Evolutionary conservation across 2,329 filamentous ascomycete genomes (phyloP).

Genomic region (Colletotrichum melonis): DNA sequence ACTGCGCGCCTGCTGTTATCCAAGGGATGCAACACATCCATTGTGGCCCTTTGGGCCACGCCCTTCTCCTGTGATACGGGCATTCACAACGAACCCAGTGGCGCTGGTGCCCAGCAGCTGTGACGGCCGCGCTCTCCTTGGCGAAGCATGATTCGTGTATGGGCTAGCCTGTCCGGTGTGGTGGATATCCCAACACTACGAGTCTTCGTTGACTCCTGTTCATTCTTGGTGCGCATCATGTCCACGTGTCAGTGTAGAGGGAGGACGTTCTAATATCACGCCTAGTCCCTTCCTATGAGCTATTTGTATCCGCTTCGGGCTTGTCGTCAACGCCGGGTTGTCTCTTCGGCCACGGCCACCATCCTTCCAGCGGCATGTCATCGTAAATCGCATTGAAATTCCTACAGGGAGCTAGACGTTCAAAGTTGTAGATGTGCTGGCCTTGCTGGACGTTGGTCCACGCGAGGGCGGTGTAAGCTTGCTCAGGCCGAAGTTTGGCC

Average conservation of each 20-base stretch:
- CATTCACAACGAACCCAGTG: constrained; percentile 20
- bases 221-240: too few relatives aligned
- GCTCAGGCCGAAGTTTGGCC: not conserved
- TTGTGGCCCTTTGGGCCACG: too few relatives aligned
- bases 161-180: constrained; percentile 20
- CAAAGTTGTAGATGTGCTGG: not conserved
- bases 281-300: too few relatives aligned
- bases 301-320: too few relatives aligned
- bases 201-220: too few relatives aligned
- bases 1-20: too few relatives aligned
- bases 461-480: not conserved
- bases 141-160: constrained; percentile 26
- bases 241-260: too few relatives aligned
- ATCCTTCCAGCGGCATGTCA: constrained; percentile 27
- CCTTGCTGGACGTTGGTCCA: not conserved
- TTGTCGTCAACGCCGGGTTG: not conserved
- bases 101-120: not conserved
- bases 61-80: not conserved
- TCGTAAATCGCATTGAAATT: constrained; percentile 24
- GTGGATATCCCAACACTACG: too few relatives aligned
- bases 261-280: too few relatives aligned
- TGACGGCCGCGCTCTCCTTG: constrained; percentile 12
- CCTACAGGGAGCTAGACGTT: rapidly evolving
- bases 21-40: too few relatives aligned
- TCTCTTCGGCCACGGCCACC: constrained; percentile 34